Conservation (phyloP, 176 grass and related monocot species). For the Juncus inflexus region DNA sequence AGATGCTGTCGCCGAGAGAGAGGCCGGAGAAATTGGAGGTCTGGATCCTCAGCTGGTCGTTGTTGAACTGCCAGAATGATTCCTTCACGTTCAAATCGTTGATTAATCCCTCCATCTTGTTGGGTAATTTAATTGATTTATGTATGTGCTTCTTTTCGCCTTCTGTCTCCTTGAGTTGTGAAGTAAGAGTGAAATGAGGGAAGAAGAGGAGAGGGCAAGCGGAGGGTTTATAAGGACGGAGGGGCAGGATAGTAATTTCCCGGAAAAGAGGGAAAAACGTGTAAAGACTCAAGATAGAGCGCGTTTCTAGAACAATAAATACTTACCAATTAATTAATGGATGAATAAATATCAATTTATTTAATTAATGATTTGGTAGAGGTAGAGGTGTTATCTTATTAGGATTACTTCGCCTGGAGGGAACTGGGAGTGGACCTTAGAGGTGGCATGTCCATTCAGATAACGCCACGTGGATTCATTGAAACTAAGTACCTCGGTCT, state of each 20-base stretch:
- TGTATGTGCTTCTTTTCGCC: neutral
- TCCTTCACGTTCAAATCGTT: slow-evolving; percentile 20
- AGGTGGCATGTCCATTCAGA: neutral
- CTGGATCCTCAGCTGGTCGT: slow-evolving; percentile 83
- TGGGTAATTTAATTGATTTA: neutral
- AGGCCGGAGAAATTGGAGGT: slow-evolving; percentile 63
- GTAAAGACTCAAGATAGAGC: slow-evolving; percentile 1
- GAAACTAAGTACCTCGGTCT: neutral
- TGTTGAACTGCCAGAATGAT: slow-evolving; percentile 84
- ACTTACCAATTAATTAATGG: neutral
- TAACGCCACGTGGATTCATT: neutral
- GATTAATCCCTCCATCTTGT: slow-evolving; percentile 19
- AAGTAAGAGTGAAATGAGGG: too few relatives aligned
- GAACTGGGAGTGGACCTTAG: slow-evolving; percentile 11
- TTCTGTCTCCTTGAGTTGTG: neutral
- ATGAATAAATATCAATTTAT: too few relatives aligned
- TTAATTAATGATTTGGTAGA: neutral
- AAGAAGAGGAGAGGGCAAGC: too few relatives aligned
- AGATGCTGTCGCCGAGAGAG: slow-evolving; percentile 85
- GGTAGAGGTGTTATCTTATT: neutral
- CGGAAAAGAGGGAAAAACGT: slow-evolving; percentile 25
- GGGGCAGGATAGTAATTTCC: slow-evolving; percentile 19
- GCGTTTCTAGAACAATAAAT: slow-evolving; percentile 22
- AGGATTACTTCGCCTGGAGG: slow-evolving; percentile 28
- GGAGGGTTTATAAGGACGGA: neutral